These are phyloP conservation scores for Rheum nobile DNA, from an alignment of 148 eudicot species.

Conservation along the genomic window DNA sequence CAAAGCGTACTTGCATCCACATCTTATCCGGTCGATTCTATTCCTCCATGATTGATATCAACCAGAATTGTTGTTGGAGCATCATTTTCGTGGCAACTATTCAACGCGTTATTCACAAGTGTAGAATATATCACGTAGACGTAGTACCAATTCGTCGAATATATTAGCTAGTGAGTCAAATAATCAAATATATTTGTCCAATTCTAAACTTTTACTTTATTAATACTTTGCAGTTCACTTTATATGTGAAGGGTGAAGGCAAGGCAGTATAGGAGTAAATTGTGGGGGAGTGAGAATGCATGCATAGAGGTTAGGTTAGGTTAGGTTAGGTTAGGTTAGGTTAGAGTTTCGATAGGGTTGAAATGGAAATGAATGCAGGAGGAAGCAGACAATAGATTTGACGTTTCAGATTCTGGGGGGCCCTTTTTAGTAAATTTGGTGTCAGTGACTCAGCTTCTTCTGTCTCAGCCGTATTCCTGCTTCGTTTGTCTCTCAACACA, in stretches of 20 bases:
- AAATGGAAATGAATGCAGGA: not conserved
- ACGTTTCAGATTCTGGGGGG: slow-evolving; percentile 4
- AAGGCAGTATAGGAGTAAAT: too few species aligned
- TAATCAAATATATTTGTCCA: too few species aligned
- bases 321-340: too few species aligned
- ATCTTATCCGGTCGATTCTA: not conserved
- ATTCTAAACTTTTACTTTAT: too few species aligned
- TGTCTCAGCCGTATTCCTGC: slow-evolving; percentile 7
- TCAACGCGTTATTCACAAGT: not conserved
- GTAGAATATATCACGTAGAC: not conserved
- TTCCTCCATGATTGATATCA: not conserved
- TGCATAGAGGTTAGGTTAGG: too few species aligned
- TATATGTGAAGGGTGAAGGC: too few species aligned
- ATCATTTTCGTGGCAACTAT: slow-evolving; percentile 5
- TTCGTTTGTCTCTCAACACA: not conserved
- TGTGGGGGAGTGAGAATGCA: too few species aligned
- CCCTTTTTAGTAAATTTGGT: not conserved
- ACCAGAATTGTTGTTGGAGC: not conserved
- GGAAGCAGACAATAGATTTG: slow-evolving; percentile 1
- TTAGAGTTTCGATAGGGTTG: too few species aligned
- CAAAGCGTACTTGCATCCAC: not conserved
- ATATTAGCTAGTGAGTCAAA: too few species aligned
- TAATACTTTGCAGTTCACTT: too few species aligned
- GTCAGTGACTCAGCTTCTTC: slow-evolving; percentile 8
- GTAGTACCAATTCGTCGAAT: too few species aligned